A percentile compares a stretch with the other conserved stretches of the same genome.
Evolutionary conservation across 2,329 filamentous ascomycete genomes (phyloP).

Genomic region (Phaeoacremonium minimum): DNA sequence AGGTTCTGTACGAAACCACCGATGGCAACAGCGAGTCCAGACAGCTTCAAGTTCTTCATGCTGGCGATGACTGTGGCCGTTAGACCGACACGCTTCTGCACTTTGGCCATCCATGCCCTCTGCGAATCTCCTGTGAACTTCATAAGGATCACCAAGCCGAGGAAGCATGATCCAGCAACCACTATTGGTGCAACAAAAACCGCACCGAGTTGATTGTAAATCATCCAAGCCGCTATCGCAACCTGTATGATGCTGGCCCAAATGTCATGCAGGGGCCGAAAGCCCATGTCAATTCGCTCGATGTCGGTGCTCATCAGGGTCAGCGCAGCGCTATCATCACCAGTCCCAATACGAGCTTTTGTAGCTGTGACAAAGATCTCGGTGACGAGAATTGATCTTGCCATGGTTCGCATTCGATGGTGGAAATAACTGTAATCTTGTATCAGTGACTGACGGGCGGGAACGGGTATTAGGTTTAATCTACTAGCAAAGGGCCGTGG

Average conservation of each 20-base stretch:
- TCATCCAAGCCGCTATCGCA: constrained; percentile 8
- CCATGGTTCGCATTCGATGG: constrained; percentile 4
- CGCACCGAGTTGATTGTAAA: constrained; percentile 8
- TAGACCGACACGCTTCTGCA: constrained; percentile 10
- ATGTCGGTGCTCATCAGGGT: constrained; percentile 19
- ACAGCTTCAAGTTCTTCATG: constrained; percentile 8
- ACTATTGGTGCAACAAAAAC: constrained; percentile 5
- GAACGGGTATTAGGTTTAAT: constrained; percentile 19
- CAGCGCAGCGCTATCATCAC: constrained; percentile 21
- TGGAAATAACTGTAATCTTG: not conserved
- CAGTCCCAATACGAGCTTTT: constrained; percentile 10
- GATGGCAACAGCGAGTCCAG: constrained; percentile 12
- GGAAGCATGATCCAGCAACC: constrained; percentile 10
- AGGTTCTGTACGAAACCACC: constrained; percentile 20
- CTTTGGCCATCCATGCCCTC: constrained; percentile 14
- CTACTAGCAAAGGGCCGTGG: constrained; percentile 25
- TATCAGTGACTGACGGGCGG: constrained; percentile 11
- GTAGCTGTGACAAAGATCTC: constrained; percentile 22
- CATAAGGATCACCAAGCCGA: constrained; percentile 16
- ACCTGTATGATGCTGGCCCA: constrained; percentile 12
- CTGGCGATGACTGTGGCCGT: constrained; percentile 10
- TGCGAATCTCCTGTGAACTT: constrained; percentile 24
- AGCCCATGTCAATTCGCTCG: constrained; percentile 13
- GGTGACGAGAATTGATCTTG: constrained; percentile 14
- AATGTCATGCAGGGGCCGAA: constrained; percentile 7